Conservation (phyloP, 768 basidiomycete genomes). For the Butyriboletus loyo region DNA sequence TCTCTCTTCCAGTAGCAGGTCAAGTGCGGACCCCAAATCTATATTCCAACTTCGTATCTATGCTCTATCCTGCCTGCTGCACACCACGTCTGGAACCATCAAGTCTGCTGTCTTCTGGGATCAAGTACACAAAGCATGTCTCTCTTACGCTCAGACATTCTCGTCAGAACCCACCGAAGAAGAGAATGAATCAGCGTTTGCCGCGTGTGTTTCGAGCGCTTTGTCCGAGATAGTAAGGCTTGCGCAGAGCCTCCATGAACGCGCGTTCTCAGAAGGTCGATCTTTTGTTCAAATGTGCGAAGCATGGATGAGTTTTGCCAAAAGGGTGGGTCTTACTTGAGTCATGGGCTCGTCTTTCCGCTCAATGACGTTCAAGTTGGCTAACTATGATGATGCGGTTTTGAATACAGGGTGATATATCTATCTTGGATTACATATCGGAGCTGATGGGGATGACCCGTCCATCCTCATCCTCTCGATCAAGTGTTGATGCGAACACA, state of each 20-base stretch:
- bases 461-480: constrained; percentile 3
- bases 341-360: not conserved
- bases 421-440: constrained; percentile 46
- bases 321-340: constrained; percentile 43
- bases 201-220: constrained; percentile 39
- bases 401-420: constrained; percentile 44
- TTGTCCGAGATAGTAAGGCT: constrained; percentile 44
- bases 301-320: constrained; percentile 67
- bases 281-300: constrained; percentile 67
- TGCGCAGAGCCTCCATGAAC: constrained; percentile 37
- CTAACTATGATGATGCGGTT: not conserved
- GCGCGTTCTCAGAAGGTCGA: constrained; percentile 45
- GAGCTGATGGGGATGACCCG: constrained; percentile 33
- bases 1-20: constrained; percentile 30
- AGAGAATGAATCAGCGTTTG: constrained; percentile 27
- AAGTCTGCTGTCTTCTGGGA: constrained; percentile 66
- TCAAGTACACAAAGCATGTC: constrained; percentile 52
- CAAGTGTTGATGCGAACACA: not conserved
- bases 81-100: constrained; percentile 46
- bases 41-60: constrained; percentile 41
- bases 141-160: constrained; percentile 27
- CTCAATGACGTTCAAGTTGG: not conserved
- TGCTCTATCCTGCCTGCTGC: constrained; percentile 46
- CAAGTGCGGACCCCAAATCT: constrained; percentile 12
- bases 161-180: constrained; percentile 10